phyloP scores from a whole-genome alignment of 2,329 filamentous ascomycete genomes.

The Sclerotiophoma versabilis region DNA sequence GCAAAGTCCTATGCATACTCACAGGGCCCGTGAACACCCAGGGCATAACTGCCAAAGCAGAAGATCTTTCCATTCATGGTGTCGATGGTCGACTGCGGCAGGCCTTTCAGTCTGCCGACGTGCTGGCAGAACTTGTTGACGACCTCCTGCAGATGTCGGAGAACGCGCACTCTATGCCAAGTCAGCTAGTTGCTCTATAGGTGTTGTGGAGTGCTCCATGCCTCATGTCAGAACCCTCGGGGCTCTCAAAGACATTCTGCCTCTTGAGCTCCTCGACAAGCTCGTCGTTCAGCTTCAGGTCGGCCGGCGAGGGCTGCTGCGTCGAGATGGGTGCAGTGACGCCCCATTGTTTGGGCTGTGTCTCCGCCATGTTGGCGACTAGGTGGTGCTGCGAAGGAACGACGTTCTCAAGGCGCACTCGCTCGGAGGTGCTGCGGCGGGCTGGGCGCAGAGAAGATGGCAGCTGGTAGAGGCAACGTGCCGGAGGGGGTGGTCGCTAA shows the following conservation, averaged over 20 bases:
- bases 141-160: constrained; percentile 78
- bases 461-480: constrained; percentile 7
- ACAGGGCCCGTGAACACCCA: constrained; percentile 90
- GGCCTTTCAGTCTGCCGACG: constrained; percentile 75
- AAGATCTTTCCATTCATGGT: constrained; percentile 91
- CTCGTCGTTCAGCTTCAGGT: constrained; percentile 77
- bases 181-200: constrained; percentile 13
- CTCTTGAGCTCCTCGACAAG: constrained; percentile 84
- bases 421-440: constrained; percentile 32
- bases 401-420: constrained; percentile 20
- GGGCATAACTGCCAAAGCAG: constrained; percentile 92
- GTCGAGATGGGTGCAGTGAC: constrained; percentile 85
- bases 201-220: constrained; percentile 44
- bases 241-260: constrained; percentile 90
- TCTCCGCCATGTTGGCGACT: constrained; percentile 40
- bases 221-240: constrained; percentile 84
- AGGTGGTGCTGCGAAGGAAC: constrained; percentile 11
- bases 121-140: constrained; percentile 86
- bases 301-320: constrained; percentile 75
- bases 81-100: constrained; percentile 79
- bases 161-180: constrained; percentile 69
- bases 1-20: neutral
- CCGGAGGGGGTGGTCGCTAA: neutral
- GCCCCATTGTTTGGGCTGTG: constrained; percentile 62
- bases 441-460: constrained; percentile 22